A percentile compares a stretch with the other conserved stretches of the same genome.
Conservation (phyloP, 2,329 filamentous ascomycete species). For the Diaporthe capsici region DNA sequence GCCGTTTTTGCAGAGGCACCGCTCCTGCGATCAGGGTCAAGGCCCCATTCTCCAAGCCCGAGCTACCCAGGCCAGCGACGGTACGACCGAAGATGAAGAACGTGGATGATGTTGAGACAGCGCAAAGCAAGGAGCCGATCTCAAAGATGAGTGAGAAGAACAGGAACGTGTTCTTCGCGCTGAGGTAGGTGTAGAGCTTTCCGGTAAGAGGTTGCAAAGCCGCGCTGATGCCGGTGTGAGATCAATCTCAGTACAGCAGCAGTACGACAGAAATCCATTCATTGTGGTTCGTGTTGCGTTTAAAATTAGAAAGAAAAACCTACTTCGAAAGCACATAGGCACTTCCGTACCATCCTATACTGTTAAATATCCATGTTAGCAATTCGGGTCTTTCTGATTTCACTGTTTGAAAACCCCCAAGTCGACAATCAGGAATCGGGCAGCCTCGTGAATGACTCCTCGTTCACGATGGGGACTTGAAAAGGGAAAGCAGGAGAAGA, state of each 20-base stretch:
- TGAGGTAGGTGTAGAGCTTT: constrained; percentile 27
- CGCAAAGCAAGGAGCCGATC: constrained; percentile 27
- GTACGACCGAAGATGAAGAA: constrained; percentile 27
- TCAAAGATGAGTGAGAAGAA: constrained; percentile 21
- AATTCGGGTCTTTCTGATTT: rapidly evolving
- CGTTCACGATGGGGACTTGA: not conserved
- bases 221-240: not conserved
- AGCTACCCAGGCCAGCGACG: constrained; percentile 28
- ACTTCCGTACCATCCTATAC: constrained; percentile 13
- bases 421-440: too few relatives aligned
- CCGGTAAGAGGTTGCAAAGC: constrained; percentile 27
- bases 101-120: not conserved
- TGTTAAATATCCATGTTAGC: not conserved
- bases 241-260: not conserved
- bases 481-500: not conserved
- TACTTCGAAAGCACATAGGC: constrained; percentile 3
- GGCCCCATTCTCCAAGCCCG: constrained; percentile 22
- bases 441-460: not conserved
- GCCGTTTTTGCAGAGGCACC: constrained; percentile 14
- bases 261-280: too few relatives aligned
- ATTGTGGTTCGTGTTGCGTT: too few relatives aligned
- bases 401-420: not conserved
- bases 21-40: not conserved
- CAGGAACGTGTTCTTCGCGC: constrained; percentile 13
- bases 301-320: too few relatives aligned